Conservation (phyloP, 2,329 filamentous ascomycete species). For the Apiospora saccharicola region DNA sequence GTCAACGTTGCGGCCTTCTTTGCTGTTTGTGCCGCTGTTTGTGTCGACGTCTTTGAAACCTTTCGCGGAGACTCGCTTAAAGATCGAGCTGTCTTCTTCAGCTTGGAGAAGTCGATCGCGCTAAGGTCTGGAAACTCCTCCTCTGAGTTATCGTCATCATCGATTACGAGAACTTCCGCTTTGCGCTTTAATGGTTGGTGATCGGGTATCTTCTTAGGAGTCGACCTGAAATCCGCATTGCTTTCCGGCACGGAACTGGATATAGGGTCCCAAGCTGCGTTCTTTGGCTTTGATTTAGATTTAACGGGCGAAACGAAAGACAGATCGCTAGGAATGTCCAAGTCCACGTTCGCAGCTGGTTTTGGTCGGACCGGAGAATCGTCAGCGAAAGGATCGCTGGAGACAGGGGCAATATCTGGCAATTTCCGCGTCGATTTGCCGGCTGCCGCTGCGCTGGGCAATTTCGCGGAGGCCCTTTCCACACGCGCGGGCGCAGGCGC, state of each 20-base stretch:
- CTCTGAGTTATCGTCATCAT: conserved; percentile 37
- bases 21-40: conserved; percentile 27
- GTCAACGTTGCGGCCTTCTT: conserved; percentile 35
- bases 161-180: conserved; percentile 45
- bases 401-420: background rate
- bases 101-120: conserved; percentile 47
- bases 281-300: conserved; percentile 34
- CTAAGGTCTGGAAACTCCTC: conserved; percentile 59
- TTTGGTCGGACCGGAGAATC: conserved; percentile 24
- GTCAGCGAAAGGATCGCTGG: conserved; percentile 25
- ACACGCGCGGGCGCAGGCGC: conserved; percentile 33
- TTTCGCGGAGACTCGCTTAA: conserved; percentile 32
- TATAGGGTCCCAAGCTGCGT: conserved; percentile 56
- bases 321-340: conserved; percentile 41
- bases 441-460: background rate
- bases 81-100: conserved; percentile 29
- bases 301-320: conserved; percentile 30
- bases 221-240: conserved; percentile 28
- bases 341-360: conserved; percentile 29
- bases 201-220: conserved; percentile 29
- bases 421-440: background rate
- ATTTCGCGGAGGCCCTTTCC: background rate
- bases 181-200: conserved; percentile 31
- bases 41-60: conserved; percentile 27
- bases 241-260: conserved; percentile 60